Percentiles rank a stretch among this genome's conserved stretches.
Evolutionary conservation across 2,329 filamentous ascomycete species (phyloP).

Genomic region (Fusarium sp.): DNA sequence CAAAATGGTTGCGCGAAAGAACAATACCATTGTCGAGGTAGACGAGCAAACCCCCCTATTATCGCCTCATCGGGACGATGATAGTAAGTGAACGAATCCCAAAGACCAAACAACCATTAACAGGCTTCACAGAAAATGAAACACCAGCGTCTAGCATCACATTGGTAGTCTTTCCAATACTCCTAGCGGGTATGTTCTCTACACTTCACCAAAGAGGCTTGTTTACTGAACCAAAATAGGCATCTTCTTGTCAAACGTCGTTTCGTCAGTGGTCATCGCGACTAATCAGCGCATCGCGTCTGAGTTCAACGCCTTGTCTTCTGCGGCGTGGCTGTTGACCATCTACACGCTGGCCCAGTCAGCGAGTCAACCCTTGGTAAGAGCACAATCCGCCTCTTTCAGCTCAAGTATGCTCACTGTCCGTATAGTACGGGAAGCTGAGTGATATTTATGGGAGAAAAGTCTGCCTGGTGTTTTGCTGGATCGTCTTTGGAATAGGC

Average conservation of each 20-base stretch:
- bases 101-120: neutral
- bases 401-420: neutral
- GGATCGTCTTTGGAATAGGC: neutral
- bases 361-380: neutral
- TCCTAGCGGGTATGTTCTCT: neutral
- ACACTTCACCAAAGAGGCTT: neutral
- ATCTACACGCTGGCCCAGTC: neutral
- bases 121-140: neutral
- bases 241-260: neutral
- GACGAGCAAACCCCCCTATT: neutral
- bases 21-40: neutral
- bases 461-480: neutral
- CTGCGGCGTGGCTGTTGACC: neutral
- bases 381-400: too few relatives aligned
- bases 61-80: neutral
- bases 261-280: neutral
- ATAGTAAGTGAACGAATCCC: neutral
- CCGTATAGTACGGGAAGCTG: neutral
- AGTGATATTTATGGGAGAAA: neutral
- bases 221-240: neutral
- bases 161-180: neutral
- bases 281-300: neutral
- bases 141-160: neutral
- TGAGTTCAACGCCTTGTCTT: neutral
- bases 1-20: neutral